Evolutionary conservation across 2,329 filamentous ascomycete species (phyloP), one percentile per base, ranked within the genome.

Genomic region (Ceratocystis variospora): DNA sequence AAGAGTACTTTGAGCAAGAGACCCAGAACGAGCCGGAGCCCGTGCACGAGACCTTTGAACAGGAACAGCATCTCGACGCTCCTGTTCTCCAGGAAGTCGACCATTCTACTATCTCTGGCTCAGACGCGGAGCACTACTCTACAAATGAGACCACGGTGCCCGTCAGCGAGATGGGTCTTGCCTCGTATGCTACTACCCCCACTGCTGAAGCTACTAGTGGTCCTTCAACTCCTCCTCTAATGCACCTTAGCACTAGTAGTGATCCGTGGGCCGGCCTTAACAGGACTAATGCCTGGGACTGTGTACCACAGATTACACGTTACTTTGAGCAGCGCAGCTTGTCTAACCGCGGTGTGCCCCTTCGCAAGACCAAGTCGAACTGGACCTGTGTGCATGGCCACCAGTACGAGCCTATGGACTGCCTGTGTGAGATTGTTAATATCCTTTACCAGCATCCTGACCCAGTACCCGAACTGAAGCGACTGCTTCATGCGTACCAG

Each of bases 201-300:
- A 70, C 75, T 10, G 70, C 70, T 63, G 74, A 75, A 63, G 72
- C 74, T 62, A 73, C 74, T 70, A 77, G 73, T 70, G 79, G 79
- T 68, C 76, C 78, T 10, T 71, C 72, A 45, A 81, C 82, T 37
- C 78, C 81, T 64, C 73, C 74, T 55, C 81, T 80, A 41, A 31
- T 68, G 63, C 46, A 50, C 46, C 59, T 68, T 63, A 79, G 81
- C 31, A 79, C 77, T 33, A 76, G 80, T 68, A 75, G 75, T 48
- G 80, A 87, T 71, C 81, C 85, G 22, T 96, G 89, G 89, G 82
- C 84, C 69, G 81, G 81, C 61, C 96, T 88, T 74, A 79, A 84
- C n/a, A 82, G 85, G 61, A 83, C 80, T 63, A 99, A 97, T 75
- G 92, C 90, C 17, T 99, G 94, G 94, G 94, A 99, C 72, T 89